A percentile compares a stretch with the other conserved stretches of the same genome.
These are phyloP conservation scores for Mycena filopes DNA, from an alignment of 768 basidiomycete species.

Conservation along the genomic window DNA sequence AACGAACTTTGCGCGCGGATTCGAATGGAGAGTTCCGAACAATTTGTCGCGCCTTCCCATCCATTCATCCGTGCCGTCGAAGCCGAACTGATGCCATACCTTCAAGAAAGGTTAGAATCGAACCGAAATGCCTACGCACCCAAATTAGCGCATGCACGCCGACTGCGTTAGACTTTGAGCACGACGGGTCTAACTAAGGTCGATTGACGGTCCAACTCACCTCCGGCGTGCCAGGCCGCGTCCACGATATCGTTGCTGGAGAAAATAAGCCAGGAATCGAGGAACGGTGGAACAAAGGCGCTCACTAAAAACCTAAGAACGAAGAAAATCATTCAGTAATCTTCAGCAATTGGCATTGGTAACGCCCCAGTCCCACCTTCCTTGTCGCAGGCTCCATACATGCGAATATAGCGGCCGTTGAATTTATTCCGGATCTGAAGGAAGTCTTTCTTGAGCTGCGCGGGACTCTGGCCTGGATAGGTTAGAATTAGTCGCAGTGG, in stretches of 20 bases:
- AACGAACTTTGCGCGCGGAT: constrained; percentile 71
- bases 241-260: constrained; percentile 66
- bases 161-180: constrained; percentile 40
- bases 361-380: constrained; percentile 13
- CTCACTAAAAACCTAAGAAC: constrained; percentile 56
- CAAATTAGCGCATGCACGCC: constrained; percentile 82
- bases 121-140: constrained; percentile 52
- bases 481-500: constrained; percentile 19
- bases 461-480: constrained; percentile 67
- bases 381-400: constrained; percentile 60
- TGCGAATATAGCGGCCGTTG: constrained; percentile 73
- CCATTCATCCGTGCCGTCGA: constrained; percentile 61
- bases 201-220: constrained; percentile 11
- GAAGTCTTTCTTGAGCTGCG: constrained; percentile 66
- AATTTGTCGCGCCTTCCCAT: constrained; percentile 62
- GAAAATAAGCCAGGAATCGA: constrained; percentile 5
- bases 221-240: constrained; percentile 73
- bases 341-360: background rate
- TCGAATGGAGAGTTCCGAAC: constrained; percentile 63
- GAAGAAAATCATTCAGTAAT: background rate
- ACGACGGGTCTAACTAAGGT: background rate
- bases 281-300: constrained; percentile 1
- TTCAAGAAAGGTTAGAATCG: background rate
- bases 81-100: constrained; percentile 62
- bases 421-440: constrained; percentile 67